Evolutionary conservation across 352 stramenopile genomes (phyloP).

Genomic region (Phytophthora sansomeana): DNA sequence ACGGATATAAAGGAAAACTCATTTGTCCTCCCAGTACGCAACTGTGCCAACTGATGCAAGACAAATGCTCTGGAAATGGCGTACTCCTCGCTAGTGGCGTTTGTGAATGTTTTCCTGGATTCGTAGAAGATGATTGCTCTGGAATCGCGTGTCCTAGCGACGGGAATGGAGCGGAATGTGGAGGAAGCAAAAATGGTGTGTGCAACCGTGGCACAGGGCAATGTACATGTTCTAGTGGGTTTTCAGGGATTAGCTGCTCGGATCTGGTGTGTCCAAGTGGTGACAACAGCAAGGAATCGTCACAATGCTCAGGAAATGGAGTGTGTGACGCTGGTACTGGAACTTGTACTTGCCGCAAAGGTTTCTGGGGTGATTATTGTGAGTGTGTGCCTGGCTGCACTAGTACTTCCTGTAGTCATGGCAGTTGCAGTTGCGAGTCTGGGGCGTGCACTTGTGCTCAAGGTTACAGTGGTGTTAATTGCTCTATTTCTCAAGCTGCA

Average conservation of each 20-base stretch:
- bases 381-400: slow-evolving; percentile 78
- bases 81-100: slow-evolving; percentile 56
- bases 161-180: slow-evolving; percentile 47
- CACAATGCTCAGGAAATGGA: slow-evolving; percentile 76
- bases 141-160: slow-evolving; percentile 54
- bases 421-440: slow-evolving; percentile 69
- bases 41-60: slow-evolving; percentile 72
- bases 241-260: slow-evolving; percentile 66
- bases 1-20: slow-evolving; percentile 58
- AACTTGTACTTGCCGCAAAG: slow-evolving; percentile 54
- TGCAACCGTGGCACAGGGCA: slow-evolving; percentile 57
- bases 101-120: slow-evolving; percentile 69
- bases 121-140: slow-evolving; percentile 61
- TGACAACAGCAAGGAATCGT: slow-evolving; percentile 44
- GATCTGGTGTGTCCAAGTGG: slow-evolving; percentile 61
- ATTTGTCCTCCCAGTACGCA: slow-evolving; percentile 53
- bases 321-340: slow-evolving; percentile 57
- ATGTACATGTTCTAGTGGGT: slow-evolving; percentile 57
- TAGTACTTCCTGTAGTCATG: slow-evolving; percentile 44
- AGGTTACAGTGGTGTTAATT: slow-evolving; percentile 59
- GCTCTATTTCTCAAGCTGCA: slow-evolving; percentile 28
- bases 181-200: slow-evolving; percentile 43
- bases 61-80: slow-evolving; percentile 72
- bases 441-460: slow-evolving; percentile 59
- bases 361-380: slow-evolving; percentile 71